phyloP scores from a whole-genome alignment of 768 basidiomycete genomes.

The Chalciporus pseudorubinellus region DNA sequence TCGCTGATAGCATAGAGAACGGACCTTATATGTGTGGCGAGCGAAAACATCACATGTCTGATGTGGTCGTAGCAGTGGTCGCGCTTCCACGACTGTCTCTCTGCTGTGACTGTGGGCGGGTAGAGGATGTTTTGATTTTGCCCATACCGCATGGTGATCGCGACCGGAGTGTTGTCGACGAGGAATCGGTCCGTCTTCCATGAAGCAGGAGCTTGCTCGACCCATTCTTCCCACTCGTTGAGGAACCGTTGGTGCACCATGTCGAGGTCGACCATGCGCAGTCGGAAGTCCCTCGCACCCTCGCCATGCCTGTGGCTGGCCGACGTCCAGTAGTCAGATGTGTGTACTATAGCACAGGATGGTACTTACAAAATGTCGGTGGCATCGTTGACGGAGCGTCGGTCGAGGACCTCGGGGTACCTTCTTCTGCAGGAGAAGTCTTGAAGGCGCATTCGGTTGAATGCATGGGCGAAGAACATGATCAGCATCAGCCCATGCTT shows the following conservation, averaged over 20 bases:
- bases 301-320: too few species aligned
- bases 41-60: too few species aligned
- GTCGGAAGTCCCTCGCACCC: not conserved
- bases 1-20: too few species aligned
- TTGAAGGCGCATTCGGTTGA: not conserved
- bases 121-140: too few species aligned
- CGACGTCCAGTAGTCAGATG: too few species aligned
- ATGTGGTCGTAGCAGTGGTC: too few species aligned
- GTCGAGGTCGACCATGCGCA: not conserved
- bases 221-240: not conserved
- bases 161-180: not conserved
- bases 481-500: not conserved
- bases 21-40: too few species aligned
- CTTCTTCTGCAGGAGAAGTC: not conserved
- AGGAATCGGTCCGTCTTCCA: slow-evolving; percentile 1
- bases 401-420: not conserved
- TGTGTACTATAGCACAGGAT: too few species aligned
- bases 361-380: not conserved
- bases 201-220: not conserved
- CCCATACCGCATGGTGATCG: slow-evolving; percentile 4
- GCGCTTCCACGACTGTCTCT: too few species aligned
- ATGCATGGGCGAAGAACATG: not conserved
- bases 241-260: not conserved
- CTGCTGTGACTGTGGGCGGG: too few species aligned
- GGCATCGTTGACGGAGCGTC: not conserved